Conservation (phyloP, 768 basidiomycete genomes). For the Lactifluus volemus region DNA sequence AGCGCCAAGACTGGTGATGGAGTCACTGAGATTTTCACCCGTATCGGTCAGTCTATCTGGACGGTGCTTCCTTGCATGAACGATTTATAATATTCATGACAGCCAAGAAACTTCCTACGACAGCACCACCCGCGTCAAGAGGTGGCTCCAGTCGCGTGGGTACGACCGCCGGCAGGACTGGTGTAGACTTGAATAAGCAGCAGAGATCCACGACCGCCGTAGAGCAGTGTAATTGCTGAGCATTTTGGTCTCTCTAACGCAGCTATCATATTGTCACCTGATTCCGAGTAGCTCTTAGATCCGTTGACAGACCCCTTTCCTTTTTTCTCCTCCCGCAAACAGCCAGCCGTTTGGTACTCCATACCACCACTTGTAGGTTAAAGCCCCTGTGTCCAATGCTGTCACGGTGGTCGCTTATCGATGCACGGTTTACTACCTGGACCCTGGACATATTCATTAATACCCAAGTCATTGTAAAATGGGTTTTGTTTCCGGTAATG, state of each 20-base stretch:
- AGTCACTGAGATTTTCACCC: conserved; percentile 77
- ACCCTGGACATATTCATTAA: conserved; percentile 17
- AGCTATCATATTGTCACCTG: neutral
- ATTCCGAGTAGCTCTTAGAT: conserved; percentile 10
- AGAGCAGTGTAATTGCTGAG: conserved; percentile 73
- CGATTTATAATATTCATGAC: conserved; percentile 1
- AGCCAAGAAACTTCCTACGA: conserved; percentile 89
- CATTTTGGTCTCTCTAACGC: neutral
- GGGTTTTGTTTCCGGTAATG: conserved; percentile 3
- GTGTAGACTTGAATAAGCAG: conserved; percentile 75
- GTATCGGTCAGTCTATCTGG: conserved; percentile 55
- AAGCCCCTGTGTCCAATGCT: conserved; percentile 20
- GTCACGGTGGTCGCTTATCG: conserved; percentile 29
- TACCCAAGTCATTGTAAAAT: neutral
- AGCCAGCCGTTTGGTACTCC: conserved; percentile 12
- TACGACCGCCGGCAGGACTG: conserved; percentile 42
- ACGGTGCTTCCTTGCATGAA: neutral
- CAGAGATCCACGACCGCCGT: conserved; percentile 43
- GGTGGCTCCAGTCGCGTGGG: conserved; percentile 45
- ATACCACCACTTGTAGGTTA: conserved; percentile 22
- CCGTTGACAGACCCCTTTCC: conserved; percentile 1
- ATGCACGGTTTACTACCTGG: conserved; percentile 30
- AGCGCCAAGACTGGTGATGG: conserved; percentile 87
- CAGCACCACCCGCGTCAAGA: conserved; percentile 58
- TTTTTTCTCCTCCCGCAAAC: conserved; percentile 1